A percentile compares a stretch with the other conserved stretches of the same genome.
Conservation (phyloP, 1,139 yeast genomes). For the Citeromyces hawaiiensis region DNA sequence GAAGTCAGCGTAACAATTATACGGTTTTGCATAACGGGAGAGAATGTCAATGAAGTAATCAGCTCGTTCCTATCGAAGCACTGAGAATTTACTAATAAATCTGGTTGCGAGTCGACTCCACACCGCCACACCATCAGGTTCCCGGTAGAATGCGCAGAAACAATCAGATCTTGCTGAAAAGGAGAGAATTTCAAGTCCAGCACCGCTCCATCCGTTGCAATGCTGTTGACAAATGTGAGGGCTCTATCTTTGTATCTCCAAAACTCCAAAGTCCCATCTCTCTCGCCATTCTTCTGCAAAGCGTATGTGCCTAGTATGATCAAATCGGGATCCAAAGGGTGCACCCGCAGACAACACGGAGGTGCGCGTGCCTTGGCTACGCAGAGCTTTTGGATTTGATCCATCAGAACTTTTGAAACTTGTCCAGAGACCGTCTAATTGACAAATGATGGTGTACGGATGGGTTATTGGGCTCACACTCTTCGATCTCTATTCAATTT, state of each 20-base stretch:
- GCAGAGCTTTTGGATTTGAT: constrained; percentile 11
- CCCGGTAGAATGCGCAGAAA: constrained; percentile 77
- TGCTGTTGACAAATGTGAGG: constrained; percentile 12
- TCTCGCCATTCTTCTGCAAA: constrained; percentile 40
- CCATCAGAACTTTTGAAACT: not conserved
- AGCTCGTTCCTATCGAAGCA: constrained; percentile 34
- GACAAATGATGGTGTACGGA: not conserved
- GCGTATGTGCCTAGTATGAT: constrained; percentile 71
- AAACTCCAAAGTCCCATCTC: constrained; percentile 68
- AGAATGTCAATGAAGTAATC: constrained; percentile 56
- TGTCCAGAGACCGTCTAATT: not conserved
- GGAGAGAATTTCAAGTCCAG: constrained; percentile 64
- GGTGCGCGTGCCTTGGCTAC: constrained; percentile 41
- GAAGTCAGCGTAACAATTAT: constrained; percentile 43
- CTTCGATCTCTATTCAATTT: too few species aligned
- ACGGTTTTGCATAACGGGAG: constrained; percentile 22
- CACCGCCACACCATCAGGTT: constrained; percentile 48
- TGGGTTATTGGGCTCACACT: too few species aligned
- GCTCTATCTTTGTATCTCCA: constrained; percentile 20
- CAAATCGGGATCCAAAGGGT: constrained; percentile 32
- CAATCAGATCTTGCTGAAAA: constrained; percentile 28
- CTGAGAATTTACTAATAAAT: constrained; percentile 19
- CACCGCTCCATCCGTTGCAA: constrained; percentile 46
- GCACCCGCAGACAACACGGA: constrained; percentile 66
- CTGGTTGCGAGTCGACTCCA: constrained; percentile 7